Conservation (phyloP, 306 rosid genomes). For the Cucurbita pepo region DNA sequence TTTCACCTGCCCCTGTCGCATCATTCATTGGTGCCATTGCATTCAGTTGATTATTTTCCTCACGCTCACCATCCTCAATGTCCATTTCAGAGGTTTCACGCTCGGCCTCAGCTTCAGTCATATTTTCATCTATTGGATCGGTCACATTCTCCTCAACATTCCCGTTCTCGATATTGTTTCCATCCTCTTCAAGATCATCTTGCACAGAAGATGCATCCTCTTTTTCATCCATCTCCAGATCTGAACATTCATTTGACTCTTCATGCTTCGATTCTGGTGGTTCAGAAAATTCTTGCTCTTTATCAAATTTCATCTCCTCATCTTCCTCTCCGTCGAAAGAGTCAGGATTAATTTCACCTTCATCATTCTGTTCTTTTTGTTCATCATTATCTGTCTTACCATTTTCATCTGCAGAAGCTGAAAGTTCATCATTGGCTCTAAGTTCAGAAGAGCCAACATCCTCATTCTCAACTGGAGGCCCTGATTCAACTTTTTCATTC, state of each 20-base stretch:
- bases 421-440: constrained; percentile 60
- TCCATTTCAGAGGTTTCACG: constrained; percentile 35
- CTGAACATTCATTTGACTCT: constrained; percentile 34
- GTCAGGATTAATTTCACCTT: constrained; percentile 19
- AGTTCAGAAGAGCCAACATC: constrained; percentile 53
- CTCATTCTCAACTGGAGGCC: constrained; percentile 45
- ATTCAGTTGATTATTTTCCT: constrained; percentile 31
- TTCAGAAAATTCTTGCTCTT: constrained; percentile 42
- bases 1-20: constrained; percentile 24
- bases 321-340: constrained; percentile 28
- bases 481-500: constrained; percentile 52
- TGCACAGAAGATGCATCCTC: constrained; percentile 32
- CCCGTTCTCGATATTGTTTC: constrained; percentile 23
- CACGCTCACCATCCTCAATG: constrained; percentile 17
- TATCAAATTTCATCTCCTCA: constrained; percentile 39
- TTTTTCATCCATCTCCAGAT: constrained; percentile 35
- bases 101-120: constrained; percentile 45
- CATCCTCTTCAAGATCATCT: constrained; percentile 33
- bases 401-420: constrained; percentile 23
- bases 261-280: constrained; percentile 41
- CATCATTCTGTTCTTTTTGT: constrained; percentile 27
- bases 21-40: constrained; percentile 22
- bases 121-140: constrained; percentile 40
- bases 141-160: constrained; percentile 28
- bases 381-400: constrained; percentile 36